Evolutionary conservation across 1,284 basidiomycete genomes (phyloP), one percentile per base, ranked within the genome.

Genomic region (Malassezia globosa): DNA sequence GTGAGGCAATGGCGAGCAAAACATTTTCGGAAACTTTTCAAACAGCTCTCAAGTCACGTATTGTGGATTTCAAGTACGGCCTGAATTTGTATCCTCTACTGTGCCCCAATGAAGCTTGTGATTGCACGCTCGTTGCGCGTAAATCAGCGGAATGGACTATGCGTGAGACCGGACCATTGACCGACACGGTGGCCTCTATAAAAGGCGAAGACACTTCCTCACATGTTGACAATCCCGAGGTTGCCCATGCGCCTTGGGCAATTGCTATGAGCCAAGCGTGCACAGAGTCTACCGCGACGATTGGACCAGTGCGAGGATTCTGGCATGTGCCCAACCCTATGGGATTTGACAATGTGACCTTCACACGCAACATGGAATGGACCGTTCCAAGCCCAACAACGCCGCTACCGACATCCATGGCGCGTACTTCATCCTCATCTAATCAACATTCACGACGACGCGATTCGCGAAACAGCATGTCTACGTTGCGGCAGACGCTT

Each of bases 321-420:
- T 70, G 66, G 66, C 50, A 47, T 41, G 55, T 70, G 7, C 45
- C 49, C 3, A 54, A 57, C 16, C 61, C 68, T 11, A 52, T 70
- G 51, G 48, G 58, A 24, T 69, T 70, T 42, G 66, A 70, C 34
- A 70, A 70, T 29, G 56, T 70, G 8, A 61, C 63, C 19, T 70
- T 70, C 43, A 63, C 61, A 2, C 57, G 59, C 25, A 63, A 67
- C 36, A 45, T 57, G n/a, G 49, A 47, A 33, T 70, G 67, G 67
- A 43, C 22, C 27, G 51, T 49, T 11, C 53, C 53, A 19, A 43
- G 23, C 19, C 37, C 26, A 16, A 24, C 27, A 16, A 8, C 16
- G 3, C n/a, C 10, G 35, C 10, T 2, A 10, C 35, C 11, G 5
- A 18, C 10, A n/a, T 16, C n/a, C 19, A 3, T 10, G 2, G 10